Evolutionary conservation across 495 filamentous ascomycete genomes (phyloP), one percentile per base, ranked within the genome.

Genomic region (Delitschia confertaspora): DNA sequence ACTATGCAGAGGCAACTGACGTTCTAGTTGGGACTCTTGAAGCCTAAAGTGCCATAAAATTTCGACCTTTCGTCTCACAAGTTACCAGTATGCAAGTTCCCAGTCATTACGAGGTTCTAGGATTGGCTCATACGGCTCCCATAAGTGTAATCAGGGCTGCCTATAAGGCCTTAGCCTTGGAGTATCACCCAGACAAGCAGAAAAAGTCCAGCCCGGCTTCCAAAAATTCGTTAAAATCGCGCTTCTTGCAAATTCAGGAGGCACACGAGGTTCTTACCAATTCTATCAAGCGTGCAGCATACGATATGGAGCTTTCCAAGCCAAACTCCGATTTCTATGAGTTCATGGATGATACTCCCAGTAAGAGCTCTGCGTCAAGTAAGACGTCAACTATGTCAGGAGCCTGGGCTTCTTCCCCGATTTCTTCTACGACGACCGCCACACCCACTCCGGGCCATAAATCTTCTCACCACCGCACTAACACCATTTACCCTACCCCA

Each of bases 171-270:
- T 30, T 45, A 3, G 40, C 17, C 9, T 27, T 45, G 10, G 14
- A 33, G 20, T 23, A 51, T 31, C 40, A 45, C 34, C 41, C 47
- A 11, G 41, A 51, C 29, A 45, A 45, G 20, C n/a, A n/a, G n/a
- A n/a, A n/a, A 51, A 33, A 21, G 3, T 45, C 10, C 33, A 51
- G 23, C 33, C 34, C 7, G 8, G 25, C 6, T 11, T 35, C 2
- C 3, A 10, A 6, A 35, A 51, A 14, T 41, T 40, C 9, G 38
- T 24, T 9, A 1, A 24, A 2, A 21, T 39, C 23, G 33, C 47
- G 11, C 13, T 45, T 51, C 13, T 26, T 26, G 8, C n/a, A 25
- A 1, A 22, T 51, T 1, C 47, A 51, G 20, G 26, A 44, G 41
- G 47, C 47, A 3, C 40, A 33, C 33, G 40, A 51, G 21, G 41